phyloP scores from a whole-genome alignment of 202 grass and related monocot species.

The Schoenoplectus tabernaemontani region DNA sequence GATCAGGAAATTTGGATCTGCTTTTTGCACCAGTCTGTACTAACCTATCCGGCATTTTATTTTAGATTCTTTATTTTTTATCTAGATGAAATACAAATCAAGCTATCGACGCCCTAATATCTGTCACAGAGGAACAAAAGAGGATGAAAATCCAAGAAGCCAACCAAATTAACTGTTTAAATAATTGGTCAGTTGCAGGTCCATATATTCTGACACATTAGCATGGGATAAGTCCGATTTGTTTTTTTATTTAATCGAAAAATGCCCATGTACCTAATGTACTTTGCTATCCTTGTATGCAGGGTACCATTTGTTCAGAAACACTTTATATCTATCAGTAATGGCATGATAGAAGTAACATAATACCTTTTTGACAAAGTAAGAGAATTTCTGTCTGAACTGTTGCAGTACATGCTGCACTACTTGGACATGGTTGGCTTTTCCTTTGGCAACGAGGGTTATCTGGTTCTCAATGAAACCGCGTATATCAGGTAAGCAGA shows the following conservation, averaged over 20 bases:
- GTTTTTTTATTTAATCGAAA: not conserved
- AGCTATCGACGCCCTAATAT: not conserved
- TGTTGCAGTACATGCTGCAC: slow-evolving; percentile 77
- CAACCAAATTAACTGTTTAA: not conserved
- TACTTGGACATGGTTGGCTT: slow-evolving; percentile 62
- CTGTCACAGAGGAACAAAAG: not conserved
- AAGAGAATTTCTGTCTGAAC: slow-evolving; percentile 77
- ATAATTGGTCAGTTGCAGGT: not conserved
- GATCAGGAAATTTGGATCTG: too few relatives aligned
- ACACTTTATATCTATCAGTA: not conserved
- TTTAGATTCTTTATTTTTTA: not conserved
- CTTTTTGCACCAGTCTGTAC: not conserved
- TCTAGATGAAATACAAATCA: not conserved
- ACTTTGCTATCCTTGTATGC: not conserved
- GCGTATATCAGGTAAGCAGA: slow-evolving; percentile 92
- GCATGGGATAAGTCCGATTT: not conserved
- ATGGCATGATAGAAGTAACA: slow-evolving; percentile 6
- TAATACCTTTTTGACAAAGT: slow-evolving; percentile 83
- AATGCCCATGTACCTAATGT: not conserved
- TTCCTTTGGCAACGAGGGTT: slow-evolving; percentile 84
- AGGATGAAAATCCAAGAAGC: not conserved
- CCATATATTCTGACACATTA: not conserved
- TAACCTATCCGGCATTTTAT: not conserved
- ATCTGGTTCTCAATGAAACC: slow-evolving; percentile 99
- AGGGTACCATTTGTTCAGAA: not conserved